Evolutionary conservation across 257 asterid genomes (phyloP), one percentile per base, ranked within the genome.

Genomic region (Verbascum thapsus): DNA sequence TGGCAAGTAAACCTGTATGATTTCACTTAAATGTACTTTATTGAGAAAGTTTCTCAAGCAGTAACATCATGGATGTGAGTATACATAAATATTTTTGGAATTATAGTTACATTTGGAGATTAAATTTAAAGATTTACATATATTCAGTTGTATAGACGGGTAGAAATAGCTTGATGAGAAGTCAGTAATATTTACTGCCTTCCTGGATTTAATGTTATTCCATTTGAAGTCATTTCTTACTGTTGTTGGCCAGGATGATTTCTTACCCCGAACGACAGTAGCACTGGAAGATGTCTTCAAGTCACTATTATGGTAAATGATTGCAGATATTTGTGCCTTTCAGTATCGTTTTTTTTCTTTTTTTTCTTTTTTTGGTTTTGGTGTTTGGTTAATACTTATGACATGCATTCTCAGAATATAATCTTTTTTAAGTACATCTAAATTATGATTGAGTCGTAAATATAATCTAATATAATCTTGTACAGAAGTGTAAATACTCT

Each of bases 221-320:
- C 41, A 13, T 49, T 62, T 69, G 71, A 20, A 58, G 41, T 18
- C 11, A 6, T 16, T 22, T 22, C 51, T 68, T 58, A 4, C 62
- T 45, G 61, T 73, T 59, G 58, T 42, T 45, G 26, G 71, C 68
- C 84, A 94, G 99, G 99, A 94, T 68, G 99, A 94, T 83, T 94
- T 94, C 84, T 85, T 94, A 75, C 99, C 99, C 19, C 91, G 99
- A 81, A 84, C 98, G 6, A 90, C 99, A 1, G 96, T 90, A 43
- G 98, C 96, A 1, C 78, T 87, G 58, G 94, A 90, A 76, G 63
- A 83, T 66, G 76, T 76, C 76, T 90, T 66, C 94, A 88, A 88
- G 70, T 85, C 96, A 66, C 87, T 94, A 84, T 77, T 90, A 74
- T 94, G 99, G 99, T 94, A 94, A 94, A 82, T 69, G 75, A 80